phyloP scores from a whole-genome alignment of 768 basidiomycete genomes.

The Mycena floridula region DNA sequence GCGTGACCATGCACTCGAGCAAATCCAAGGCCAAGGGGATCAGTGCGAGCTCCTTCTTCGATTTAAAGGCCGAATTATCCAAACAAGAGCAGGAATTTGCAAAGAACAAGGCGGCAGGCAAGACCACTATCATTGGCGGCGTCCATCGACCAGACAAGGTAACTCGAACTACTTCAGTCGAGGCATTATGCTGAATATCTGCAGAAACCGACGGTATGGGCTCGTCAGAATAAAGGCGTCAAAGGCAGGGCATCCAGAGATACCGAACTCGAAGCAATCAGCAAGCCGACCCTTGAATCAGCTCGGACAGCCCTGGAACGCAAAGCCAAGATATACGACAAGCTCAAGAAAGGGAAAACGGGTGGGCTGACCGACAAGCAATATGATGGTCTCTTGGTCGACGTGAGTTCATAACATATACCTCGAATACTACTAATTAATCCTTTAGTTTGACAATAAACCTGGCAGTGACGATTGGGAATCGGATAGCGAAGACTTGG shows the following conservation, averaged over 20 bases:
- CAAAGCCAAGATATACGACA: constrained; percentile 78
- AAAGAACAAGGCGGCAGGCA: constrained; percentile 54
- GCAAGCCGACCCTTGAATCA: constrained; percentile 65
- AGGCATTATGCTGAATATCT: background rate
- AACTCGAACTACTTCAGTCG: too few species aligned
- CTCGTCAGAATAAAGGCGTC: constrained; percentile 71
- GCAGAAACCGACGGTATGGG: constrained; percentile 78
- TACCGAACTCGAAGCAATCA: constrained; percentile 62
- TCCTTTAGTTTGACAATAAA: constrained; percentile 60
- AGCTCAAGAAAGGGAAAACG: constrained; percentile 69
- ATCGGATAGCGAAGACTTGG: constrained; percentile 70
- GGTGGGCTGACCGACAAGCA: constrained; percentile 75
- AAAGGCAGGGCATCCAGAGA: constrained; percentile 57
- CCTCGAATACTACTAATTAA: background rate
- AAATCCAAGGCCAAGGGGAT: constrained; percentile 67
- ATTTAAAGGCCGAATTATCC: constrained; percentile 69
- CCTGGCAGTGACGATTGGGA: constrained; percentile 42
- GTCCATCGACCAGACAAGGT: constrained; percentile 71
- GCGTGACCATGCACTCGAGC: too few species aligned
- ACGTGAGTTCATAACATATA: constrained; percentile 43
- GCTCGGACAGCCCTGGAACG: constrained; percentile 66
- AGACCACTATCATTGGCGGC: constrained; percentile 49
- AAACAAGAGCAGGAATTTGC: constrained; percentile 56
- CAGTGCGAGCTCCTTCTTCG: constrained; percentile 73
- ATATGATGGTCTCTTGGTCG: constrained; percentile 66